Evolutionary conservation across 768 basidiomycete species (phyloP).

Genomic region (Boletus subcaerulescens): DNA sequence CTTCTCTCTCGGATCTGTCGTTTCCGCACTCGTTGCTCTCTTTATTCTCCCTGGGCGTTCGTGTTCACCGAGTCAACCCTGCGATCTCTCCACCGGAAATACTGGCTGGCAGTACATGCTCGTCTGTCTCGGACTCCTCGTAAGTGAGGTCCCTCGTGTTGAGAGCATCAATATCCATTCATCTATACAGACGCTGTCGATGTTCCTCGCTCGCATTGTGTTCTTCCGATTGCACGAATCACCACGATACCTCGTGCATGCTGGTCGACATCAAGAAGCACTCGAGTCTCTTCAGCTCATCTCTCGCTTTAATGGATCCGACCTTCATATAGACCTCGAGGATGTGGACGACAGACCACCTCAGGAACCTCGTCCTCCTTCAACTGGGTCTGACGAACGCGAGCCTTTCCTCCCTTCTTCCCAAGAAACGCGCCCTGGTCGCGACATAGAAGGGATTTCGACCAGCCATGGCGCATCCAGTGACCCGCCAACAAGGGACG

Average conservation of each 20-base stretch:
- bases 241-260: slow-evolving; percentile 88
- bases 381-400: slow-evolving; percentile 24
- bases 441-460: slow-evolving; percentile 14
- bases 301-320: slow-evolving; percentile 79
- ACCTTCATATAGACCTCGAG: slow-evolving; percentile 59
- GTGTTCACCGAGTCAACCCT: slow-evolving; percentile 50
- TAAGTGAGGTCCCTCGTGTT: slow-evolving; percentile 43
- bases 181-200: slow-evolving; percentile 65
- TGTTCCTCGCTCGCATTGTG: slow-evolving; percentile 84
- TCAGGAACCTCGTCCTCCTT: slow-evolving; percentile 16
- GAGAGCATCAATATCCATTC: background rate
- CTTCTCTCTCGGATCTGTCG: slow-evolving; percentile 89
- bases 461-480: background rate
- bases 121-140: slow-evolving; percentile 71
- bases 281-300: slow-evolving; percentile 81
- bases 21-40: slow-evolving; percentile 78
- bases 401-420: slow-evolving; percentile 26
- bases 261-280: slow-evolving; percentile 82
- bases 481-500: slow-evolving; percentile 15
- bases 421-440: slow-evolving; percentile 10
- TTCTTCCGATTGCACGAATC: slow-evolving; percentile 95
- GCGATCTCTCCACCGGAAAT: slow-evolving; percentile 69
- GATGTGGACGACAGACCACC: slow-evolving; percentile 59
- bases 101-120: slow-evolving; percentile 90
- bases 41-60: slow-evolving; percentile 75